Conservation (phyloP, 345 rosid species). For the Populus simonii region DNA sequence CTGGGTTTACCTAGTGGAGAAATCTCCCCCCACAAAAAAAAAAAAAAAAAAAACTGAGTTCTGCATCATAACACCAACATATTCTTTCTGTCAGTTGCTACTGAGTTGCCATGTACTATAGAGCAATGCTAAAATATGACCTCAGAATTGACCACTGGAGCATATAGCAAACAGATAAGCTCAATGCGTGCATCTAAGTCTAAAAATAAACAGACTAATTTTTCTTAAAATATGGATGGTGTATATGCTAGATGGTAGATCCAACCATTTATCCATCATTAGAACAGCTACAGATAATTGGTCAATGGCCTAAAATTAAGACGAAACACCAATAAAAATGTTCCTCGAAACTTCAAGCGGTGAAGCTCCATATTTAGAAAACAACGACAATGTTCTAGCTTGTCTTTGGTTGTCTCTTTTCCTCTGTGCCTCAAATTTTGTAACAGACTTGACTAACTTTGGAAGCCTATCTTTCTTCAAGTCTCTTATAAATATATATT, state of each 20-base stretch:
- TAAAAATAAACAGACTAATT: not conserved
- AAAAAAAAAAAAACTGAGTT: no score
- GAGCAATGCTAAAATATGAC: not conserved
- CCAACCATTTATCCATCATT: not conserved
- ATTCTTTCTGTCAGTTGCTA: not conserved
- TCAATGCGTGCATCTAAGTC: not conserved
- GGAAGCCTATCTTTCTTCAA: not conserved
- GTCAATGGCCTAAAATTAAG: not conserved
- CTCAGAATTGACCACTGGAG: not conserved
- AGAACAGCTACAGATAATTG: not conserved
- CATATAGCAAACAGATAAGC: not conserved
- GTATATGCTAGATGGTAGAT: not conserved
- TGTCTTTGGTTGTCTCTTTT: not conserved
- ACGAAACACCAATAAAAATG: not conserved
- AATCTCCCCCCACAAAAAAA: not conserved
- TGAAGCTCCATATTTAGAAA: not conserved
- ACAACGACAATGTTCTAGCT: conserved; percentile 5
- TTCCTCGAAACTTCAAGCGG: not conserved
- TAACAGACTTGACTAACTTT: conserved; percentile 12
- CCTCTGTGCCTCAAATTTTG: conserved; percentile 10
- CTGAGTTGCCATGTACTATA: not conserved
- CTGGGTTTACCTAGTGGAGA: not conserved
- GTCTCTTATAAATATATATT: not conserved
- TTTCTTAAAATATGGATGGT: not conserved
- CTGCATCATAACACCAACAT: not conserved